Conservation (phyloP, 1,284 basidiomycete genomes). For the Fomes fomentarius region DNA sequence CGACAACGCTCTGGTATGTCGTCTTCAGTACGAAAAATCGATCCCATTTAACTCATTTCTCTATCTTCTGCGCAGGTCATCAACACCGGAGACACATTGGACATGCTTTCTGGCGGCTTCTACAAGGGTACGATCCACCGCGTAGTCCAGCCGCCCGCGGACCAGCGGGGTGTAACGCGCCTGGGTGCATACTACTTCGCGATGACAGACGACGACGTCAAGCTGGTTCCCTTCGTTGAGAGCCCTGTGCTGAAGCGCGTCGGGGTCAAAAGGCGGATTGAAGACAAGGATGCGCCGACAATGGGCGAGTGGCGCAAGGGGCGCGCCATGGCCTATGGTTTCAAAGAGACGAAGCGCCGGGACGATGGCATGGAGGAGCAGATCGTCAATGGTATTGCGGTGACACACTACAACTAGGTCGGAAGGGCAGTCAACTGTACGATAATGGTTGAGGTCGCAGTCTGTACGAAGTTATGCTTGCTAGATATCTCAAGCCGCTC, state of each 20-base stretch:
- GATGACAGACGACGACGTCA: conserved; percentile 30
- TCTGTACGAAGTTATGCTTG: background rate
- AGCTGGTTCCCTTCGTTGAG: conserved; percentile 41
- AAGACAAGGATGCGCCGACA: conserved; percentile 37
- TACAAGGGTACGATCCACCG: conserved; percentile 41
- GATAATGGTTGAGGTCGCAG: too few species aligned
- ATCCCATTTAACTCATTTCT: background rate
- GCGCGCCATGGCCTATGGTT: conserved; percentile 39
- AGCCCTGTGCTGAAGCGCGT: conserved; percentile 43
- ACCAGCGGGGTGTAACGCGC: conserved; percentile 49
- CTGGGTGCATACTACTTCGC: conserved; percentile 58
- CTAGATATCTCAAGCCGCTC: too few species aligned
- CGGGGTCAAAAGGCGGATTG: conserved; percentile 35
- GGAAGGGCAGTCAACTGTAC: too few species aligned
- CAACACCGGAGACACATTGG: conserved; percentile 61
- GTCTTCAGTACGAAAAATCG: too few species aligned
- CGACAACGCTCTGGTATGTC: conserved; percentile 54
- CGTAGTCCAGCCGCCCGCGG: conserved; percentile 48
- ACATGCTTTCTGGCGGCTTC: conserved; percentile 57
- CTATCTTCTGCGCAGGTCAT: conserved; percentile 39
- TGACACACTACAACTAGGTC: conserved; percentile 46
- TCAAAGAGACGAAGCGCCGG: conserved; percentile 32
- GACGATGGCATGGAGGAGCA: conserved; percentile 47
- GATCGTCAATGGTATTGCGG: conserved; percentile 44
- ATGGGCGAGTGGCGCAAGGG: conserved; percentile 43